Conservation (phyloP, 768 basidiomycete genomes). For the Fomitopsis pulvina region DNA sequence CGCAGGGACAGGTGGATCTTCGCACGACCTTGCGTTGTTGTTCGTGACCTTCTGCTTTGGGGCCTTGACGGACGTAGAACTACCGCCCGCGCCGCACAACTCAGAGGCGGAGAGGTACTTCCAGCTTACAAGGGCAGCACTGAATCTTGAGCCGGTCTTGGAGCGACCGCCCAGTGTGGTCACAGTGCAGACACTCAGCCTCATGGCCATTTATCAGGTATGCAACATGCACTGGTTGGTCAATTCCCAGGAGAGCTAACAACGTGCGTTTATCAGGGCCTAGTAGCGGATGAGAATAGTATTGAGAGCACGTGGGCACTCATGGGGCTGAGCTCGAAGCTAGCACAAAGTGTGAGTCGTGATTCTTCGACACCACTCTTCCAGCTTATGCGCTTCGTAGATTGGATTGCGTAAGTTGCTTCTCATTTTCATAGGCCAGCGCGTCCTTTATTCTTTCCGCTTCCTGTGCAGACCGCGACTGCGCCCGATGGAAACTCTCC, state of each 20-base stretch:
- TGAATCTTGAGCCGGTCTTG: conserved; percentile 61
- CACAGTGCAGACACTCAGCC: conserved; percentile 57
- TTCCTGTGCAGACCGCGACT: conserved; percentile 54
- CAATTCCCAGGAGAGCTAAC: background rate
- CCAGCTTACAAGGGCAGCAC: conserved; percentile 53
- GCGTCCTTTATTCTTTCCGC: conserved; percentile 15
- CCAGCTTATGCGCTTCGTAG: conserved; percentile 57
- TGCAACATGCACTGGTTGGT: background rate
- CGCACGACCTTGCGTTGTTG: conserved; percentile 28
- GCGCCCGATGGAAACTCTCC: conserved; percentile 61
- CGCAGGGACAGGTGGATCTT: conserved; percentile 20
- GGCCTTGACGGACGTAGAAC: conserved; percentile 21
- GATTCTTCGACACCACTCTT: conserved; percentile 29
- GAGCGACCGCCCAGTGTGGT: conserved; percentile 67
- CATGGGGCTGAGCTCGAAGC: conserved; percentile 51
- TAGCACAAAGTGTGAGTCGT: conserved; percentile 50
- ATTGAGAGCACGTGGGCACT: conserved; percentile 30
- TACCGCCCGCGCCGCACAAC: conserved; percentile 34
- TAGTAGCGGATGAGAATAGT: conserved; percentile 61
- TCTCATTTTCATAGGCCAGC: background rate
- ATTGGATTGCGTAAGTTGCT: conserved; percentile 42
- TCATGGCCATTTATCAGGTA: conserved; percentile 54
- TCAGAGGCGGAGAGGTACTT: conserved; percentile 37
- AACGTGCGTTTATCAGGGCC: conserved; percentile 34
- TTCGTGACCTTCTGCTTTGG: conserved; percentile 28